Base-by-base conservation (phyloP, 2,329 filamentous ascomycete species). In the Pseudogymnoascus sp. region DNA sequence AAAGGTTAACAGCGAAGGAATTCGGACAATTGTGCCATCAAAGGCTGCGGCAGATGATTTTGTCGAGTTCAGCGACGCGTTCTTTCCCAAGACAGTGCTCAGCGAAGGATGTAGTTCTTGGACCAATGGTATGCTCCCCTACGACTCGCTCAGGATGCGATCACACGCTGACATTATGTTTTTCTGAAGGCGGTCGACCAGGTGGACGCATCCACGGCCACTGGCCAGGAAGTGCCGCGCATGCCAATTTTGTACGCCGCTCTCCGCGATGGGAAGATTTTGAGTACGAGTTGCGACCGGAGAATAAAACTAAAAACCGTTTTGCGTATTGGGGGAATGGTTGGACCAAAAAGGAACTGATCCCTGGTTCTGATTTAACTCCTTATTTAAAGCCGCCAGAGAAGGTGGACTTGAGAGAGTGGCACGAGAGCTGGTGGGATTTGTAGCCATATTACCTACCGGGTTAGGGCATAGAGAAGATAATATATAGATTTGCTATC, bases 391-490 rank as follows among this genome's bases (percentile, higher is more conserved):
- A 76, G 66, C 68, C 80, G 31, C 82, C 82, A 0, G 78, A 78
- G 37, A 77, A 82, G 36, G 77, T 86, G 42, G 84, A 90, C 70
- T 73, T 91, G 65, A 79, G 80, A 66, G 79, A 84, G 50, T 71
- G 89, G 61, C 83, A 90, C 71, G 89, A 91, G 77, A 80, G 79
- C 16, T 91, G 88, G 88, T 89, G 82, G 80, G 79, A 80, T 59
- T 38, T 67, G 59, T 64, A 64, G 63, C 8, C 23, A 5, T 11
- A 16, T 10, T 14, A 3, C 23, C 14, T 11, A 31, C 46, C 5
- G 6, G 5, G 46, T 16, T 53, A 16, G 7, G 8, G 1, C 21
- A 23, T 11, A 31, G n/a, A 53, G 23, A 31, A 53, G 12, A 25
- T 8, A 46, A 46, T 25, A 12, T 25, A 46, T n/a, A 8, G 11